Evolutionary conservation across 2,329 filamentous ascomycete species (phyloP), one percentile per base, ranked within the genome.

Genomic region (Pseudohalonectria lignicola): DNA sequence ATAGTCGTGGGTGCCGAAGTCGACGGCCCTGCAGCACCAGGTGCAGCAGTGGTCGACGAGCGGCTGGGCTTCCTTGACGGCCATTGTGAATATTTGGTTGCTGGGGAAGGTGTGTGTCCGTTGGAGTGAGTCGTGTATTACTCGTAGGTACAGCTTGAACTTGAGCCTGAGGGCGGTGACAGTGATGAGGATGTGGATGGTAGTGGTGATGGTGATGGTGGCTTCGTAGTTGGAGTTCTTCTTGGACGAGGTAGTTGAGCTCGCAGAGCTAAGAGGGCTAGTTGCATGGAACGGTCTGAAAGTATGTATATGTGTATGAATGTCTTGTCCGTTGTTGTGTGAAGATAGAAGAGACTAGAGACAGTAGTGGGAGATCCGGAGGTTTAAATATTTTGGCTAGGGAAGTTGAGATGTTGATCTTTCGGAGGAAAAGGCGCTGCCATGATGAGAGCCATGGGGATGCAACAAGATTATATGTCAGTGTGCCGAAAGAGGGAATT

Each of bases 31-130:
- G 58, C 67, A 71, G 55, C 67, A 71, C 47, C 62, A 67, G 19
- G 61, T 60, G 58, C 67, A 71, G 63, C 67, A 71, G 46, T 60
- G 49, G 55, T 66, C 60, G 56, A 69, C 61, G 40, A 67, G 63
- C 40, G 60, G 59, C 43, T 62, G 53, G 45, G 55, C 51, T 39
- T 63, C 62, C 48, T 60, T 57, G 54, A 60, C 50, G 48, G 57
- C 56, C 66, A 69, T 69, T 45, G 43, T 56, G 31, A 13, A 26
- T 26, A 26, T 7, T 8, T 26, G 23, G 12, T 26, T 7, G 23
- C 23, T 26, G 23, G n/a, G n/a, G n/a, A n/a, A n/a, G n/a, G n/a
- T n/a, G n/a, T n/a, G n/a, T n/a, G n/a, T n/a, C n/a, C n/a, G n/a
- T n/a, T n/a, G n/a, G n/a, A n/a, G n/a, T n/a, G n/a, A n/a, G n/a